Evolutionary conservation across 441 rosid genomes (phyloP).

Genomic region (Adansonia gregorii): DNA sequence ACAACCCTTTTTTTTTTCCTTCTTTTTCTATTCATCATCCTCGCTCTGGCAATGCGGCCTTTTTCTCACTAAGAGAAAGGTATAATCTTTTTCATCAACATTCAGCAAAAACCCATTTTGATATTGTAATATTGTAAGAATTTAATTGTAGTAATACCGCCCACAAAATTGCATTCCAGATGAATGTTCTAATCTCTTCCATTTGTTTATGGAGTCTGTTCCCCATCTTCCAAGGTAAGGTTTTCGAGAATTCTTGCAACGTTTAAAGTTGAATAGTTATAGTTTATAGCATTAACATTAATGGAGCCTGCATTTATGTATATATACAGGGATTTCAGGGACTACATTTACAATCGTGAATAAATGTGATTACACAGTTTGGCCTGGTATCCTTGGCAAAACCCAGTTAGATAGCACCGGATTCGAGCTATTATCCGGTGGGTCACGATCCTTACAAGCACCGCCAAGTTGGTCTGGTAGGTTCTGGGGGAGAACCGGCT

Average conservation of each 20-base stretch:
- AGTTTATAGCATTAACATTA: neutral
- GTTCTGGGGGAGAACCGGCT: constrained; percentile 68
- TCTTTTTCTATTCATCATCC: neutral
- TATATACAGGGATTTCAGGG: constrained; percentile 49
- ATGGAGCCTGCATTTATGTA: neutral
- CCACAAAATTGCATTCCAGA: constrained; percentile 2
- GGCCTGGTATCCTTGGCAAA: constrained; percentile 67
- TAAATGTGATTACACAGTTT: constrained; percentile 56
- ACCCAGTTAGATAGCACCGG: constrained; percentile 50
- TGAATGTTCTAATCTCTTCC: constrained; percentile 31
- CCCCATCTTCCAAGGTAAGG: constrained; percentile 36
- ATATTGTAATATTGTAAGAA: neutral
- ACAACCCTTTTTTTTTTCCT: neutral
- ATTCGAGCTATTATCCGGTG: constrained; percentile 49
- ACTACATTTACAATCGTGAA: constrained; percentile 57
- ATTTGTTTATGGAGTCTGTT: constrained; percentile 34
- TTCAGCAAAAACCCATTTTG: neutral
- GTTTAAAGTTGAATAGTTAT: neutral
- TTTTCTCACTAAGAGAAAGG: neutral
- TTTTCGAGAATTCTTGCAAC: neutral
- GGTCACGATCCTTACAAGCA: constrained; percentile 50
- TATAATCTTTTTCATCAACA: neutral
- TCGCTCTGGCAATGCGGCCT: neutral
- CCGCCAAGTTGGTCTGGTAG: constrained; percentile 65
- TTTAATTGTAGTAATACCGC: no score